Conservation (phyloP, 2,329 filamentous ascomycete genomes). For the Stachybotrys echinatus region DNA sequence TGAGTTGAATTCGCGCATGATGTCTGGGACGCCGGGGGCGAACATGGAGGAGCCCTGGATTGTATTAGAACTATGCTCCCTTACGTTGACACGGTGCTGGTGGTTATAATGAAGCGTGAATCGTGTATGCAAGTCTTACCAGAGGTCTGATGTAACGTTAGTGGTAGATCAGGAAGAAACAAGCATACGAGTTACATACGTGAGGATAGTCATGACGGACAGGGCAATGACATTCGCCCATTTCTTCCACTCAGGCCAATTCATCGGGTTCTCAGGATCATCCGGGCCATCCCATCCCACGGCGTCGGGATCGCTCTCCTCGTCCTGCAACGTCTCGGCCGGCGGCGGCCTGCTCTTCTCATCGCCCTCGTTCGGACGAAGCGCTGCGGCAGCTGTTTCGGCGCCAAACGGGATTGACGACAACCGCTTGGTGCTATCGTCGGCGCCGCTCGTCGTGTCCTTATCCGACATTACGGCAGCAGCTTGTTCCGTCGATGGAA, state of each 20-base stretch:
- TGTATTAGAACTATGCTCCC: slow-evolving; percentile 6
- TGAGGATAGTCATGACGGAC: slow-evolving; percentile 19
- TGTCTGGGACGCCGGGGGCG: slow-evolving; percentile 34
- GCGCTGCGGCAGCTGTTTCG: background rate
- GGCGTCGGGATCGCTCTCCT: slow-evolving; percentile 12
- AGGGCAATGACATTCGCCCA: slow-evolving; percentile 27
- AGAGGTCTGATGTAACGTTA: slow-evolving; percentile 11
- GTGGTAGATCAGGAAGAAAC: background rate
- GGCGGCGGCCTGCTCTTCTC: background rate
- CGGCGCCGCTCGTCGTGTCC: background rate
- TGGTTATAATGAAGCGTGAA: background rate
- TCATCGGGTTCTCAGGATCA: slow-evolving; percentile 58
- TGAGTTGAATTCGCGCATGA: slow-evolving; percentile 39
- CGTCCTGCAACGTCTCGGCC: background rate
- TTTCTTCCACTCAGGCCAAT: slow-evolving; percentile 52
- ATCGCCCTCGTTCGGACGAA: background rate
- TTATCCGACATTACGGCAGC: background rate
- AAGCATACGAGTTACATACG: slow-evolving; percentile 10
- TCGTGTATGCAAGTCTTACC: slow-evolving; percentile 4
- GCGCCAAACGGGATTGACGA: background rate
- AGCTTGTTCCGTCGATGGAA: too few species aligned
- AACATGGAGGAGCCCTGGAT: slow-evolving; percentile 21
- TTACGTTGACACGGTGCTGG: background rate
- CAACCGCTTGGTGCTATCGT: background rate
- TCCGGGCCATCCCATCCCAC: slow-evolving; percentile 17